phyloP scores from a whole-genome alignment of 1,284 basidiomycete genomes.

The Megacollybia platyphylla region DNA sequence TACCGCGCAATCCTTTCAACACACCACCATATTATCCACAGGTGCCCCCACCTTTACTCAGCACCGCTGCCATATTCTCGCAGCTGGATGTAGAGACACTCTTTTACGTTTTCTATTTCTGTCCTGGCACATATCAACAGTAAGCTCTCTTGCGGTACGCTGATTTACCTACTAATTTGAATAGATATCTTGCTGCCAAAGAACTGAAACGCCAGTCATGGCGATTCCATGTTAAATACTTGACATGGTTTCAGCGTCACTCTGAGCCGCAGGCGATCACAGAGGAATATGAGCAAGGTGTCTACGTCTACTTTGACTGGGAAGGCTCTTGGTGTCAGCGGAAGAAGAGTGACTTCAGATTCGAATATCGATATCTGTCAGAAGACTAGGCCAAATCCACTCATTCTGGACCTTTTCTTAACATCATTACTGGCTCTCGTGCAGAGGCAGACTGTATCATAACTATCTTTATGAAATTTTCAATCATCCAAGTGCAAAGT shows the following conservation, averaged over 20 bases:
- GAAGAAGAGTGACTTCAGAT: slow-evolving; percentile 96
- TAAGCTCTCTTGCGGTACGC: slow-evolving; percentile 17
- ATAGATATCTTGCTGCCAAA: slow-evolving; percentile 88
- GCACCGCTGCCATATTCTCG: slow-evolving; percentile 78
- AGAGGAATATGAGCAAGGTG: slow-evolving; percentile 98
- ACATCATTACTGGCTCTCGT: slow-evolving; percentile 2
- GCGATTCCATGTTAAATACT: slow-evolving; percentile 98
- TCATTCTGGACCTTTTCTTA: slow-evolving; percentile 3
- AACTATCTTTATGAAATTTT: slow-evolving; percentile 7
- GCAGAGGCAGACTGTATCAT: slow-evolving; percentile 1
- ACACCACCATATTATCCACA: slow-evolving; percentile 97
- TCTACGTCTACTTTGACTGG: slow-evolving; percentile 96
- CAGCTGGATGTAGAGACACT: slow-evolving; percentile 96
- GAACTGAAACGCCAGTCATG: slow-evolving; percentile 97
- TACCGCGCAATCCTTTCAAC: slow-evolving; percentile 85
- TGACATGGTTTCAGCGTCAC: slow-evolving; percentile 99
- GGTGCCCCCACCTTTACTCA: slow-evolving; percentile 69
- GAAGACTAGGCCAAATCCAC: slow-evolving; percentile 47
- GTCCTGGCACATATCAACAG: slow-evolving; percentile 96
- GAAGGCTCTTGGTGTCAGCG: slow-evolving; percentile 97
- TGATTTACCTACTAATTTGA: slow-evolving; percentile 1
- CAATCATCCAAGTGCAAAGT: slow-evolving; percentile 7
- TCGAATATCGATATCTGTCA: slow-evolving; percentile 85
- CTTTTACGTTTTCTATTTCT: slow-evolving; percentile 99
- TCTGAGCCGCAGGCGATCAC: slow-evolving; percentile 99